Percentiles rank a stretch among this genome's conserved stretches.
Conservation (phyloP, 139 green algal species). For the Haematococcus sp. region DNA sequence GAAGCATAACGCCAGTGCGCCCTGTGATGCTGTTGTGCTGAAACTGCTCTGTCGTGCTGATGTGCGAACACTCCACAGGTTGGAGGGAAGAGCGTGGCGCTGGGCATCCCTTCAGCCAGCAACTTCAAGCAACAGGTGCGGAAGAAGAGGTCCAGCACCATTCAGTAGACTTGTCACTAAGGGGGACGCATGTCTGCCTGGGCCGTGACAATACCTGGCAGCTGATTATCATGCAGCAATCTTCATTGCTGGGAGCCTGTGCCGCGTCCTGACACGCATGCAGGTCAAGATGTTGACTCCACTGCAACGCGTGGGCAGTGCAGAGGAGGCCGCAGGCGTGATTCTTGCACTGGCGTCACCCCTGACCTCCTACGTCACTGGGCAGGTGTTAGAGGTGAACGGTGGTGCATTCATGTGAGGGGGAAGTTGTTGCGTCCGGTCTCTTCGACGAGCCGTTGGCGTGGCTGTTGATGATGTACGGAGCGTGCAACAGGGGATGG, state of each 20-base stretch:
- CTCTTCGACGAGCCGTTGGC: too few relatives aligned
- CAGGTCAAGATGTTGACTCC: slow-evolving; percentile 44
- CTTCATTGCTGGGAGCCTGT: neutral
- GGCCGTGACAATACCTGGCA: too few relatives aligned
- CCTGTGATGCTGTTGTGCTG: too few relatives aligned
- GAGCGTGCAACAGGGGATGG: too few relatives aligned
- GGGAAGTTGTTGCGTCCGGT: too few relatives aligned
- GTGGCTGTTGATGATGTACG: too few relatives aligned
- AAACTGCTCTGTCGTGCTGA: too few relatives aligned
- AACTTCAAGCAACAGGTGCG: slow-evolving; percentile 15
- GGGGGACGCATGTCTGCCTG: too few relatives aligned
- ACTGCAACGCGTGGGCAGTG: slow-evolving; percentile 59
- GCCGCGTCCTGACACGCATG: neutral
- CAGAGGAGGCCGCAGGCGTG: slow-evolving; percentile 76
- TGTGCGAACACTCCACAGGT: too few relatives aligned
- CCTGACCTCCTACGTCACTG: slow-evolving; percentile 44
- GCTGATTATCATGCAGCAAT: neutral
- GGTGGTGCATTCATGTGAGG: slow-evolving; percentile 53
- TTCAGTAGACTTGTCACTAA: too few relatives aligned
- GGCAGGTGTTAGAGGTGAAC: slow-evolving; percentile 61
- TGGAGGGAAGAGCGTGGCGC: slow-evolving; percentile 53
- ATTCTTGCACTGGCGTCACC: slow-evolving; percentile 58
- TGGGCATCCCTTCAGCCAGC: slow-evolving; percentile 72
- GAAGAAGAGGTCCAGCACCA: neutral
- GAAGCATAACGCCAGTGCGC: too few relatives aligned